Conservation (phyloP, 1,139 yeast species). For the Suhomyces taliae region DNA sequence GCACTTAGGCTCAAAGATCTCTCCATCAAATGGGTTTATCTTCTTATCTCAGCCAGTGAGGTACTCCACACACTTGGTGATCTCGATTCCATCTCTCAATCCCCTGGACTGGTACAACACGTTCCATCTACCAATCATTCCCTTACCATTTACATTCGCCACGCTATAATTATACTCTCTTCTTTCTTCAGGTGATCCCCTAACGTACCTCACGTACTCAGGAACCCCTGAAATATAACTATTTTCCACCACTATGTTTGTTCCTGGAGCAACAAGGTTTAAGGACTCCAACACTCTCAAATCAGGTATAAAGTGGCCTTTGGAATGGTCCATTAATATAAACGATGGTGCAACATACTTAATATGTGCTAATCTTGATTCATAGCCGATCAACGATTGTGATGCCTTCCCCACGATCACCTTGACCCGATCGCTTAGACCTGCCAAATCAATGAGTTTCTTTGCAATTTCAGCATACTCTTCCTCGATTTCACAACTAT, state of each 20-base stretch:
- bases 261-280: conserved; percentile 40
- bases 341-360: conserved; percentile 28
- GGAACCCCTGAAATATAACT: conserved; percentile 37
- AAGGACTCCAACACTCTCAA: conserved; percentile 43
- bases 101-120: conserved; percentile 36
- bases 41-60: conserved; percentile 2
- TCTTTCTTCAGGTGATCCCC: conserved; percentile 38
- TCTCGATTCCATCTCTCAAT: conserved; percentile 30
- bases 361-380: conserved; percentile 15
- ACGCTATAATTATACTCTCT: conserved; percentile 25
- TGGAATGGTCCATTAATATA: conserved; percentile 45
- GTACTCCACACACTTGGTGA: conserved; percentile 19
- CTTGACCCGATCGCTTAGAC: conserved; percentile 31
- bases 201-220: conserved; percentile 41
- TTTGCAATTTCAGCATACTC: conserved; percentile 36
- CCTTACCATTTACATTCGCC: conserved; percentile 29
- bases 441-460: conserved; percentile 37
- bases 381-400: conserved; percentile 28
- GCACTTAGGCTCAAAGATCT: too few species aligned
- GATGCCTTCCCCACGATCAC: conserved; percentile 41
- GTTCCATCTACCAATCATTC: conserved; percentile 45
- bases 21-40: too few species aligned
- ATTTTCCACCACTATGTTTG: conserved; percentile 44
- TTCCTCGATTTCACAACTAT: conserved; percentile 36
- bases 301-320: conserved; percentile 42